Base-by-base conservation (phyloP, 208 protist species). In the Trypanosoma rangeli region DNA sequence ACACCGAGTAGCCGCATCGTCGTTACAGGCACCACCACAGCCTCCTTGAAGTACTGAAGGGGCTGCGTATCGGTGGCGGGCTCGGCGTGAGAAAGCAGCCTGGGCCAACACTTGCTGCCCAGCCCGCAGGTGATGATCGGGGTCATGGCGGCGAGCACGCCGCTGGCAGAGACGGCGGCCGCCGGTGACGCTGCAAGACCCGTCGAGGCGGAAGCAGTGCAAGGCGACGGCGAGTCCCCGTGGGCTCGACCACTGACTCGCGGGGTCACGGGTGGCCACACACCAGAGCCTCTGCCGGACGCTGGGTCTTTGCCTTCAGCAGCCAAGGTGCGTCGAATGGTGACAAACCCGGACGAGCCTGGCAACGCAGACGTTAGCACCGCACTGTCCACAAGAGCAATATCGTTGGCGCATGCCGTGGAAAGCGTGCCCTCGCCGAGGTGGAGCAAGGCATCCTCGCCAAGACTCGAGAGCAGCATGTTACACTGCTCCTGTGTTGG, bases 1-100 rank as follows among this genome's bases (percentile, higher is more conserved):
- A 53, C 56, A 0, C 67, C 67, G 28, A 73, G 56, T 0, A 73
- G 56, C 42, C 67, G 67, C 67, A 73, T 73, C 26, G 67, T 65
- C 5, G 55, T 16, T 9, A 73, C 15, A 49, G 67, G 35, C 31
- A 73, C 59, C 44, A 73, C 67, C n/a, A 65, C 55, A 4, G 67
- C 67, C 20, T 73, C 59, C 10, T 28, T 39, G 39, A 73, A 58
- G 33, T 49, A 64, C 26, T 73, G 46, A 4, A 49, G 13, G 39
- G 44, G 22, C 31, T 26, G 24, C 20, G 57, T 42, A 29, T 61
- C 57, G 26, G 39, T 39, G 31, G 5, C 24, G 37, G n/a, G 37
- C 5, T 24, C 20, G 10, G n/a, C 31, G 7, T 24, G 35, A 16
- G 53, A 53, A 15, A 44, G 39, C 39, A 44, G 9, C n/a, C 24